These are phyloP conservation scores for Candida dubliniensis DNA, from an alignment of 1,139 yeast species.

Conservation along the genomic window DNA sequence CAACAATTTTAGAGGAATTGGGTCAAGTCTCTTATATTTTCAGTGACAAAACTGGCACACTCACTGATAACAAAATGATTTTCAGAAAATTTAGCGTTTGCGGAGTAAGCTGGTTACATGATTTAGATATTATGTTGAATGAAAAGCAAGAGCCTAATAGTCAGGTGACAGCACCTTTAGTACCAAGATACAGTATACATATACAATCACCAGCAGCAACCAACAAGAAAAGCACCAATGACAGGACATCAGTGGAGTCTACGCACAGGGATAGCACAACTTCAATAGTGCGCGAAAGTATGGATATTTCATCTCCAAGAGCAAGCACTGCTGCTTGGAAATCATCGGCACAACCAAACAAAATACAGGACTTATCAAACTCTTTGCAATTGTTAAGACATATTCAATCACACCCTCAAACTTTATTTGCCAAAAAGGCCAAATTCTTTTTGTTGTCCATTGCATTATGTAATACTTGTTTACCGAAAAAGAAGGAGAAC, in stretches of 20 bases:
- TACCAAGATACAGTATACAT: constrained; percentile 16
- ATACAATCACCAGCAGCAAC: constrained; percentile 20
- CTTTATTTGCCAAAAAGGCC: constrained; percentile 69
- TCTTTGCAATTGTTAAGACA: constrained; percentile 63
- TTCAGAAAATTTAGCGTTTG: constrained; percentile 81
- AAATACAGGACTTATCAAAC: constrained; percentile 26
- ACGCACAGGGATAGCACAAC: constrained; percentile 30
- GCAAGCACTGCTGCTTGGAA: constrained; percentile 31
- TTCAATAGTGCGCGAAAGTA: constrained; percentile 33
- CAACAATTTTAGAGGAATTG: constrained; percentile 91
- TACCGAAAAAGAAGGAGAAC: constrained; percentile 53
- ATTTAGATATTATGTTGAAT: constrained; percentile 50
- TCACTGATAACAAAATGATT: constrained; percentile 88
- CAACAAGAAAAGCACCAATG: background rate
- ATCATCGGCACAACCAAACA: constrained; percentile 40
- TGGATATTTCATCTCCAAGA: constrained; percentile 18
- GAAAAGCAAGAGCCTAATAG: constrained; percentile 19
- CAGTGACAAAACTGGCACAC: constrained; percentile 96
- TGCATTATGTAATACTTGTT: constrained; percentile 87
- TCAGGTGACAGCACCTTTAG: constrained; percentile 10
- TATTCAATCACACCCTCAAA: constrained; percentile 69
- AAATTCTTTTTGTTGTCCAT: constrained; percentile 76
- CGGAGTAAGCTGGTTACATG: constrained; percentile 91
- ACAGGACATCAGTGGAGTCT: constrained; percentile 3
- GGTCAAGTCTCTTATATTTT: constrained; percentile 96